Evolutionary conservation across 2,329 filamentous ascomycete genomes (phyloP), one percentile per base, ranked within the genome.

Genomic region (Colletotrichum karsti): DNA sequence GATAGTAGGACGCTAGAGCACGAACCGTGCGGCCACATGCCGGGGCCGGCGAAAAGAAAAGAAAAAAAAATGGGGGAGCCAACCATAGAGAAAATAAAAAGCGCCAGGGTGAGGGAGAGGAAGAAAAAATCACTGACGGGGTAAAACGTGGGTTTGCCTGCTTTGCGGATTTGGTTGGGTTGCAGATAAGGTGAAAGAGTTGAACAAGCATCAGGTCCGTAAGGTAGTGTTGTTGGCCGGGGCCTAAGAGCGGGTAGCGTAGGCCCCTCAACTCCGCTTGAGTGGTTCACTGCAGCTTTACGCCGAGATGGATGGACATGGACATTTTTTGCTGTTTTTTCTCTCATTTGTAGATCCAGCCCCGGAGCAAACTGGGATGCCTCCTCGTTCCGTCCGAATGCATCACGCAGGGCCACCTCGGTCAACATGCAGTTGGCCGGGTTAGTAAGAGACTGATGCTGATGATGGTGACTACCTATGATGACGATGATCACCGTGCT

Each of bases 231-330:
- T 33, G 64, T 63, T 63, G 59, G 60, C 51, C 30, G 51, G 59
- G 50, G 63, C 6, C 13, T 5, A 24, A 57, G 24, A 33, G 54
- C 24, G 54, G 37, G 54, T 48, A 62, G 24, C 35, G 51, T 28
- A 53, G 46, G 35, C 28, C 62, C 55, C 44, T 20, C 37, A 44
- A 54, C 63, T 51, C 57, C 57, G 57, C 57, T 51, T 51, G 42
- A 51, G 44, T 60, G 57, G 44, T 41, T 35, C 33, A 35, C 41
- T 22, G 48, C 37, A 33, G 20, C 20, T 44, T 57, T 67, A 53
- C 59, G 51, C 59, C 51, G 59, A 67, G 51, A 51, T 63, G 60
- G 60, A 30, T n/a, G 13, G 59, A 67, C 42, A 51, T 63, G 60
- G 60, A 30, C 22, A n/a, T 24, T 46, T 44, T 12, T n/a, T 12